phyloP scores from a whole-genome alignment of 2,329 filamentous ascomycete species.

The Aspergillus texensis region DNA sequence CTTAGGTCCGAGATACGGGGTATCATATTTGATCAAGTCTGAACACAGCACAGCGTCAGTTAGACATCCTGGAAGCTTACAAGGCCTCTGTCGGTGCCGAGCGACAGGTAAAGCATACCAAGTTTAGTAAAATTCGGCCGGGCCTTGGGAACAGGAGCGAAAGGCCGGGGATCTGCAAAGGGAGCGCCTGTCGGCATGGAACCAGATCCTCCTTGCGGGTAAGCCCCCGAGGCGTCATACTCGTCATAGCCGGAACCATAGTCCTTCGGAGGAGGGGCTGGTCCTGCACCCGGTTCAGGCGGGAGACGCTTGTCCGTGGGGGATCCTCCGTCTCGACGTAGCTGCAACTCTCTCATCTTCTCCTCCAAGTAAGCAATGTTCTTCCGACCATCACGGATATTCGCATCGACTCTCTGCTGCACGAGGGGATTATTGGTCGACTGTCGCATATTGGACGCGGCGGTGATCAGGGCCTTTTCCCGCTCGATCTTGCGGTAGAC shows the following conservation, averaged over 20 bases:
- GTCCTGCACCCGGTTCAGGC: slow-evolving; percentile 48
- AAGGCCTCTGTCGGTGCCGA: neutral
- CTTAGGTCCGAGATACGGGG: slow-evolving; percentile 88
- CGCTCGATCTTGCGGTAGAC: slow-evolving; percentile 97
- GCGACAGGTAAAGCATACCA: slow-evolving; percentile 61
- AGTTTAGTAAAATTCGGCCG: slow-evolving; percentile 94
- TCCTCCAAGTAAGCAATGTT: slow-evolving; percentile 97
- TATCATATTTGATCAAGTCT: slow-evolving; percentile 99
- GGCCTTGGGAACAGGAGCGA: slow-evolving; percentile 68
- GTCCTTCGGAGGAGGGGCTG: slow-evolving; percentile 76
- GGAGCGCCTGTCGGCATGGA: slow-evolving; percentile 81
- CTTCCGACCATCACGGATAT: slow-evolving; percentile 89
- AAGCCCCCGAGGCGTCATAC: slow-evolving; percentile 61
- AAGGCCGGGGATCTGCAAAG: slow-evolving; percentile 72
- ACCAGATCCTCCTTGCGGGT: slow-evolving; percentile 65
- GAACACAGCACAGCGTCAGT: slow-evolving; percentile 10
- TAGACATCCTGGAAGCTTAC: neutral
- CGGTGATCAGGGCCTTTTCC: slow-evolving; percentile 92
- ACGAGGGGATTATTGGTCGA: slow-evolving; percentile 93
- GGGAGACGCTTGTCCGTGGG: slow-evolving; percentile 54
- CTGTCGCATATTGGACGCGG: slow-evolving; percentile 91
- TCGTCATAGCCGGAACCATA: slow-evolving; percentile 55
- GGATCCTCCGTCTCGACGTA: slow-evolving; percentile 62
- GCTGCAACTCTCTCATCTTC: slow-evolving; percentile 82
- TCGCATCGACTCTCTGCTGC: slow-evolving; percentile 84